Base-by-base conservation (phyloP, 2,329 filamentous ascomycete species). In the Fusarium oxysporum region DNA sequence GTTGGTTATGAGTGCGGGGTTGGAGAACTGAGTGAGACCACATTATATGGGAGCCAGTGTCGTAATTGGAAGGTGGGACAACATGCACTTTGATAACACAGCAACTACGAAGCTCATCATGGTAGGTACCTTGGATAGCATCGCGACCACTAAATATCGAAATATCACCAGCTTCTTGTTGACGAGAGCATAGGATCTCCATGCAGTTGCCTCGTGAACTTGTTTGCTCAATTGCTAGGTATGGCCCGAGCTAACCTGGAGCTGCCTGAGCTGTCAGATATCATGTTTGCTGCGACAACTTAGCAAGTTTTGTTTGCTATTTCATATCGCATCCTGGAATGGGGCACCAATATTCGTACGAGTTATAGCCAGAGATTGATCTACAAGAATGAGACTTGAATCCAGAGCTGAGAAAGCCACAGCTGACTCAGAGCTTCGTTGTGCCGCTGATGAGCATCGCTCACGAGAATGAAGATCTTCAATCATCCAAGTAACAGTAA, bases 11-110 rank as follows among this genome's bases (percentile, higher is more conserved):
- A n/a, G 47, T 69, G 66, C 65, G 66, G 66, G 66, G 66, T 69
- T 69, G 58, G 25, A 33, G 32, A 11, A 50, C 5, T 37, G 11
- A 35, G 33, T 28, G 28, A 58, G 41, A 59, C 53, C 41, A 59
- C 25, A 40, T 40, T 25, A n/a, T 16, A 54, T 14, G 14, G 19
- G 62, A 32, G 14, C 51, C 48, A 45, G 41, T 57, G 37, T 68
- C 67, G 68, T 62, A 48, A 67, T 67, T 67, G 51, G 55, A 38
- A 71, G 58, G 68, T 71, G 68, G 68, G 68, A 71, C 68, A 72
- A 44, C 19, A 30, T 55, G 43, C 48, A 56, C 21, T 16, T 40
- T 62, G 38, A 48, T 30, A 40, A 37, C 35, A 9, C 30, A 25
- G 21, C 23, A 14, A 37, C 21, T 35, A 25, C 33, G 3, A n/a